These are phyloP conservation scores for Calocybe gangraenosa DNA, from an alignment of 768 basidiomycete species.

Conservation along the genomic window DNA sequence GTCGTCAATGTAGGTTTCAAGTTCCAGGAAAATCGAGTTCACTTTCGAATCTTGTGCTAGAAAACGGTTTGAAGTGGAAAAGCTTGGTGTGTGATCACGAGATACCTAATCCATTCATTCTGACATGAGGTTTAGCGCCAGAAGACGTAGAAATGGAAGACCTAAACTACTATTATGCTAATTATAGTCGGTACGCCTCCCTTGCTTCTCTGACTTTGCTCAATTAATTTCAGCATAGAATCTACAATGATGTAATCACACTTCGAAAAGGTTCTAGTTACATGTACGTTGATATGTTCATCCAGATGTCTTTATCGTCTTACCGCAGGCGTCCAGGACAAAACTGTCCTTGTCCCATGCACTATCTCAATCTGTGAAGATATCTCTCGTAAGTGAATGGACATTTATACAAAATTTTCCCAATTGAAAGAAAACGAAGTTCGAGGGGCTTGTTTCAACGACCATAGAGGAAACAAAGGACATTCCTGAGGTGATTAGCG, in stretches of 20 bases:
- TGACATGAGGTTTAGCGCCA: constrained; percentile 43
- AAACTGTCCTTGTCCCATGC: constrained; percentile 94
- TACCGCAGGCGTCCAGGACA: constrained; percentile 54
- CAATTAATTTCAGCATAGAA: constrained; percentile 37
- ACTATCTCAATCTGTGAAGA: constrained; percentile 94
- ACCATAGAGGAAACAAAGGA: constrained; percentile 97
- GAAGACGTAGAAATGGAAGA: constrained; percentile 96
- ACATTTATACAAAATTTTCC: neutral
- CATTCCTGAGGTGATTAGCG: constrained; percentile 88
- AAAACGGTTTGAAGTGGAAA: constrained; percentile 92
- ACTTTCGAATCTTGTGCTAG: constrained; percentile 35
- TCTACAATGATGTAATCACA: constrained; percentile 97
- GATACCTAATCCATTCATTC: constrained; percentile 8
- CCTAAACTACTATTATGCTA: constrained; percentile 94
- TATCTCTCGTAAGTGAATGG: constrained; percentile 62
- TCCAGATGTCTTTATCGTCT: neutral
- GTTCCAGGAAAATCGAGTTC: constrained; percentile 1
- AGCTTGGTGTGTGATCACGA: constrained; percentile 49
- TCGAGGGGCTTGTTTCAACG: constrained; percentile 86
- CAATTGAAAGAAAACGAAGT: constrained; percentile 36
- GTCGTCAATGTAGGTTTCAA: constrained; percentile 72
- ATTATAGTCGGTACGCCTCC: constrained; percentile 80
- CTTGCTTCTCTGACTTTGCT: constrained; percentile 1
- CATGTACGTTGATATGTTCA: constrained; percentile 58
- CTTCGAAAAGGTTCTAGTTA: constrained; percentile 92